Percentiles rank a stretch among this genome's conserved stretches.
Evolutionary conservation across 441 rosid species (phyloP).

Genomic region (Aquilaria agallochum): DNA sequence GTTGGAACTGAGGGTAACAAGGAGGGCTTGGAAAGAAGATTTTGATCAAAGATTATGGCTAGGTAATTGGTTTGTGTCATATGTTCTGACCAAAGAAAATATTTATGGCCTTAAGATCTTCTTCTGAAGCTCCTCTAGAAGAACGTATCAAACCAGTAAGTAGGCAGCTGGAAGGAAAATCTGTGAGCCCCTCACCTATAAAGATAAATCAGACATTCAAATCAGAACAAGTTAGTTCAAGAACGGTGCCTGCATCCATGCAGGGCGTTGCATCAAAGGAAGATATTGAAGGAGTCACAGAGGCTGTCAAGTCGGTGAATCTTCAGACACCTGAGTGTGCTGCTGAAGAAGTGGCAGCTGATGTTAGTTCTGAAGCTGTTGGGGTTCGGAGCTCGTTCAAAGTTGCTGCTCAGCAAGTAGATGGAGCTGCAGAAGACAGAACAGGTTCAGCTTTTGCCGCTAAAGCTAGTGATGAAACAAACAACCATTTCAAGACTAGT

Average conservation of each 20-base stretch:
- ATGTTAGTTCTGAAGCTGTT: conserved; percentile 20
- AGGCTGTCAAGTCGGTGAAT: conserved; percentile 20
- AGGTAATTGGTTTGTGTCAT: conserved; percentile 25
- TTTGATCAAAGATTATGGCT: conserved; percentile 18
- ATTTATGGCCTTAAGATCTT: conserved; percentile 55
- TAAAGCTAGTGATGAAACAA: conserved; percentile 39
- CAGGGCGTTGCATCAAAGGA: conserved; percentile 25
- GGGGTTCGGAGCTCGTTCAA: conserved; percentile 13
- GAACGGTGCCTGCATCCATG: conserved; percentile 16
- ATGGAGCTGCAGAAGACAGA: conserved; percentile 22
- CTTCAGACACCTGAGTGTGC: conserved; percentile 26
- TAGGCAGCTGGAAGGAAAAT: conserved; percentile 29
- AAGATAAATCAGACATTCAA: conserved; percentile 28
- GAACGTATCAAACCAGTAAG: conserved; percentile 26
- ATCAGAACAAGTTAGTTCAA: conserved; percentile 28
- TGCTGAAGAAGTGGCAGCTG: conserved; percentile 22
- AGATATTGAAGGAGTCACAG: conserved; percentile 15
- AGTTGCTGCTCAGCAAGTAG: conserved; percentile 16
- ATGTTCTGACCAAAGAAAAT: conserved; percentile 2
- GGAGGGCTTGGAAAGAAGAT: conserved; percentile 18
- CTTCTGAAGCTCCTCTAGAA: conserved; percentile 31
- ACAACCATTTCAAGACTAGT: conserved; percentile 35
- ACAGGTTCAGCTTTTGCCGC: conserved; percentile 17
- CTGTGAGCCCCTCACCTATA: conserved; percentile 24
- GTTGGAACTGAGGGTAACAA: conserved; percentile 19